Evolutionary conservation across 1,139 yeast genomes (phyloP), one percentile per base, ranked within the genome.

Genomic region (Zygosaccharomyces sapae): DNA sequence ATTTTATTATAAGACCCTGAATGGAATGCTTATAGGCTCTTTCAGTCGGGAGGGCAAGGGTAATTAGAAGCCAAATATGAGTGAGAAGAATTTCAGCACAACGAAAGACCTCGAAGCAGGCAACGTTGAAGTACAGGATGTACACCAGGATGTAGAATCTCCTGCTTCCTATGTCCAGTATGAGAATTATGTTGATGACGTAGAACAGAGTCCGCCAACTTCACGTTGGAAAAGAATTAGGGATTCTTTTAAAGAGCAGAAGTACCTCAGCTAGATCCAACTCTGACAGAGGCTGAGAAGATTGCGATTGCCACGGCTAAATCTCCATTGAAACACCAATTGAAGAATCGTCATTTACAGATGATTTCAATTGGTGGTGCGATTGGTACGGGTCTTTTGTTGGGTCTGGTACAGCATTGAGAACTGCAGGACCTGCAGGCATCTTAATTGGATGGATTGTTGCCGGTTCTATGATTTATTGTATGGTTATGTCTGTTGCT

Each of bases 301-400:
- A 78, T 83, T 42, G 86, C 86, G 48, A 67, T 80, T 33, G 70
- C 75, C 52, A 79, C 88, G 29, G 84, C 89, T 22, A 76, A 76
- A 61, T 74, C 89, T 25, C 94, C 94, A n/a, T 75, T 85, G 53
- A 70, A 79, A 41, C 72, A 41, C 22, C 70, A 75, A 29, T 73
- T 84, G 57, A 83, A 82, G 61, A 72, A 67, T 84, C 84, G 82
- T 62, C 84, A 79, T 55, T 62, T 79, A 51, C 83, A 80, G 61
- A 80, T 81, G 86, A 79, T 81, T 51, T 81, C 85, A 34, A 73
- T 81, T 44, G 86, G 86, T 44, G 83, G 85, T 38, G 73, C 81
- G 48, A 76, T 81, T 33, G 87, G 87, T 46, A 77, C 83, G 1
- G 88, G 87, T 55, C 70, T 79, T 74, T 79, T 47, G 76, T 79